These are phyloP conservation scores for Globisporangium echinulatum DNA, from an alignment of 352 stramenopile genomes.

Conservation along the genomic window DNA sequence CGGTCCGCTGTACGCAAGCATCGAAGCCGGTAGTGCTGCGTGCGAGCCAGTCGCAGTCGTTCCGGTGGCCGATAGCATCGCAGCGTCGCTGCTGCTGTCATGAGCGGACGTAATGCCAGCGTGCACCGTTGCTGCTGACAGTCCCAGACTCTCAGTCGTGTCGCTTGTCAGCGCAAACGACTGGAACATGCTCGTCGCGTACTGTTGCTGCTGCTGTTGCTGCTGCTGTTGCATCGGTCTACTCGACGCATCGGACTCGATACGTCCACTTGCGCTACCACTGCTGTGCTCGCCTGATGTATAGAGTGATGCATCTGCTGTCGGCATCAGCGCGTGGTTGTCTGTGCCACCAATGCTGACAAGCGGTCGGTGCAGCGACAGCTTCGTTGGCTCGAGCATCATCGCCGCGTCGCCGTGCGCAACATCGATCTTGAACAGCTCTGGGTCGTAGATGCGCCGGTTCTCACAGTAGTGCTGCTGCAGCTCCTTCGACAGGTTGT, in stretches of 20 bases:
- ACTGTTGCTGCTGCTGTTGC: neutral
- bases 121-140: neutral
- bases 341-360: neutral
- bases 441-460: slow-evolving; percentile 67
- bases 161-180: neutral
- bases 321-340: neutral
- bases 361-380: neutral
- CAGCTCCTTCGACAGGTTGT: slow-evolving; percentile 69
- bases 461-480: slow-evolving; percentile 78
- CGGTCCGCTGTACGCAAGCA: slow-evolving; percentile 7
- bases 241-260: neutral
- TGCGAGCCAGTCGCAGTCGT: neutral
- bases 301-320: neutral
- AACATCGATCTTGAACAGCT: slow-evolving; percentile 52
- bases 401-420: slow-evolving; percentile 12
- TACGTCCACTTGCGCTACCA: neutral
- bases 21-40: neutral
- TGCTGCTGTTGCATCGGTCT: neutral
- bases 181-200: neutral
- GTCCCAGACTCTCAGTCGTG: neutral
- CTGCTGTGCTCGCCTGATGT: neutral
- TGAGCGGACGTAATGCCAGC: neutral
- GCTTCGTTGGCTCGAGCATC: neutral
- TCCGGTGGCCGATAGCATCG: neutral
- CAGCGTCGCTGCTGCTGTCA: neutral